phyloP scores from a whole-genome alignment of 306 rosid genomes.

The Alnus glutinosa region DNA sequence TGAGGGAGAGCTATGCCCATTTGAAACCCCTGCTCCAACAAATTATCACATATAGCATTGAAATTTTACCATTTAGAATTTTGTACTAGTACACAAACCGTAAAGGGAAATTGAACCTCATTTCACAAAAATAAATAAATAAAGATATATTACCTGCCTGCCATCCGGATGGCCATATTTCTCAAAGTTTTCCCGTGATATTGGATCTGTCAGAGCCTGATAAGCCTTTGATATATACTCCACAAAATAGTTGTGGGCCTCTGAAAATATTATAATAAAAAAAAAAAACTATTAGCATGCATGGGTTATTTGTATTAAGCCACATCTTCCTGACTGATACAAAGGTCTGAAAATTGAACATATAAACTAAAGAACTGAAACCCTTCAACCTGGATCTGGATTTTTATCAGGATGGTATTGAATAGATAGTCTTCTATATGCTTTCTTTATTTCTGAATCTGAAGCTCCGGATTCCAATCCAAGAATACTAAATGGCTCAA shows the following conservation, averaged over 20 bases:
- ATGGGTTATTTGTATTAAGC: conserved; percentile 10
- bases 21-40: conserved; percentile 79
- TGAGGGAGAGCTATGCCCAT: conserved; percentile 99
- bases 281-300: conserved; percentile 15
- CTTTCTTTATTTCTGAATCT: conserved; percentile 82
- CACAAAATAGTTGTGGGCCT: conserved; percentile 83
- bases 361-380: conserved; percentile 34
- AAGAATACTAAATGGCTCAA: conserved; percentile 87
- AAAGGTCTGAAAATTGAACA: conserved; percentile 19
- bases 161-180: conserved; percentile 99
- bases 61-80: conserved; percentile 5
- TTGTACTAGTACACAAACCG: conserved; percentile 11
- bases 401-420: conserved; percentile 97
- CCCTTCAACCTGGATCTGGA: conserved; percentile 89
- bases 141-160: conserved; percentile 64
- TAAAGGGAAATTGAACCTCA: conserved; percentile 6
- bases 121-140: conserved; percentile 4
- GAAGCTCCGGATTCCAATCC: conserved; percentile 77
- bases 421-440: conserved; percentile 84
- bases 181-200: conserved; percentile 88
- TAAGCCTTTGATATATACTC: conserved; percentile 94
- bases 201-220: conserved; percentile 90
- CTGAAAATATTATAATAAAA: conserved; percentile 34
- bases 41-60: conserved; percentile 30
- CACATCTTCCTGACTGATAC: conserved; percentile 5